phyloP scores from a whole-genome alignment of 1,284 basidiomycete genomes.

The Austroboletus niveus region DNA sequence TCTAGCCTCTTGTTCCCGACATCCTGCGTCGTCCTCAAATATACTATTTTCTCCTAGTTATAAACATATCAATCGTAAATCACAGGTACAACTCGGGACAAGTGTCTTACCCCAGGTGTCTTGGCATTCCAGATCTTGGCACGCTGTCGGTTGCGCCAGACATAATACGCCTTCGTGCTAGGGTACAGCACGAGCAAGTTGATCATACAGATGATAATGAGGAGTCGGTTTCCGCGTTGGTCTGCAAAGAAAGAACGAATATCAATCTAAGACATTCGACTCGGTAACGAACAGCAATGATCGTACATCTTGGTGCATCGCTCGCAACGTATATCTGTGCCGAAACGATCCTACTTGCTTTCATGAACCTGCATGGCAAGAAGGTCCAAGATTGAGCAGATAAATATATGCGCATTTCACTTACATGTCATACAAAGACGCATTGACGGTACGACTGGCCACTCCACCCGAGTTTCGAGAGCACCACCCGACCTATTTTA shows the following conservation, averaged over 20 bases:
- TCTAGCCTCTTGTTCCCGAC: slow-evolving; percentile 36
- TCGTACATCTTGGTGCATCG: slow-evolving; percentile 47
- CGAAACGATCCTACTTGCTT: slow-evolving; percentile 44
- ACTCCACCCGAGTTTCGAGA: slow-evolving; percentile 55
- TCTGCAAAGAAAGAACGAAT: slow-evolving; percentile 31
- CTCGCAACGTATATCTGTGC: slow-evolving; percentile 46
- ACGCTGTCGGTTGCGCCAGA: slow-evolving; percentile 48
- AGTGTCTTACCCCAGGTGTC: slow-evolving; percentile 41
- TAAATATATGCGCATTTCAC: neutral
- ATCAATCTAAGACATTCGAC: too few relatives aligned
- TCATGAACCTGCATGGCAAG: slow-evolving; percentile 38
- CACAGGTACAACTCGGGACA: neutral
- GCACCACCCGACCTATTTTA: slow-evolving; percentile 49
- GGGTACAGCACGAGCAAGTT: slow-evolving; percentile 51
- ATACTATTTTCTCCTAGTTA: slow-evolving; percentile 49
- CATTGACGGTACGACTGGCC: slow-evolving; percentile 54
- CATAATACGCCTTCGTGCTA: slow-evolving; percentile 49
- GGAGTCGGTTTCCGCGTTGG: slow-evolving; percentile 46
- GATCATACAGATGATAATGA: slow-evolving; percentile 46
- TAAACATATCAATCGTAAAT: slow-evolving; percentile 56
- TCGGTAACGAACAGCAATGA: neutral
- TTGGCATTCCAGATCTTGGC: slow-evolving; percentile 51
- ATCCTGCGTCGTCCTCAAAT: slow-evolving; percentile 42
- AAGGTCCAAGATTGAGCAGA: neutral
- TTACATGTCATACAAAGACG: slow-evolving; percentile 56